A percentile compares a stretch with the other conserved stretches of the same genome.
These are phyloP conservation scores for Colletotrichum sp. DNA, from an alignment of 2,329 filamentous ascomycete species.

Conservation along the genomic window DNA sequence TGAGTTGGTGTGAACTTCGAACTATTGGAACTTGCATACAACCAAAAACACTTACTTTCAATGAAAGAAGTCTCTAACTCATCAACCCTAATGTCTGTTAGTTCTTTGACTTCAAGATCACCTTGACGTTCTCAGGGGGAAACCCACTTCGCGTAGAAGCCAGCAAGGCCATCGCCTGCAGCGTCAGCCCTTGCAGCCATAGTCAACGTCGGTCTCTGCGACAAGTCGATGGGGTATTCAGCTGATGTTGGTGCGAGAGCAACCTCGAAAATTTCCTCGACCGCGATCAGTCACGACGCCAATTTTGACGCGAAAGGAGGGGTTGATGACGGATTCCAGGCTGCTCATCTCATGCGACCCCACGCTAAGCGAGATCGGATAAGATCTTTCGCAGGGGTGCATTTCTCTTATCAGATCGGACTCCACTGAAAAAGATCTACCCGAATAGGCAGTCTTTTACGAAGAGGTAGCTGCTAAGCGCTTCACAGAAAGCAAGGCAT, in stretches of 20 bases:
- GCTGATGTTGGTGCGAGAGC: background rate
- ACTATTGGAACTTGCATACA: background rate
- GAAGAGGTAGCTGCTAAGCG: background rate
- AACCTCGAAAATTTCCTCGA: background rate
- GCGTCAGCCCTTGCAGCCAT: background rate
- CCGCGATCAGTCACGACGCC: background rate
- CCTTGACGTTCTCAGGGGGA: background rate
- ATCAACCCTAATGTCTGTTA: background rate
- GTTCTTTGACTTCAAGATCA: background rate
- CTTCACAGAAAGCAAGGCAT: background rate
- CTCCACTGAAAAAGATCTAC: background rate
- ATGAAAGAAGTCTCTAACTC: constrained; percentile 5
- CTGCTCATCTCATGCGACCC: background rate
- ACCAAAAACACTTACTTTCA: background rate
- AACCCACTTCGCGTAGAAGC: background rate
- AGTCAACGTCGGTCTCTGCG: background rate
- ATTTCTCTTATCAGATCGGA: background rate
- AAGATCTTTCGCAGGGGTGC: background rate
- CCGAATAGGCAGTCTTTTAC: background rate
- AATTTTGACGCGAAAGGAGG: constrained; percentile 6
- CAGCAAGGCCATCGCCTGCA: background rate
- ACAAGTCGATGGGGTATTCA: background rate
- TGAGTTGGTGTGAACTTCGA: background rate
- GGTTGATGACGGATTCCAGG: background rate
- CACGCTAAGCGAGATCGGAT: constrained; percentile 12